phyloP scores from a whole-genome alignment of 2,329 filamentous ascomycete genomes.

The Trichoderma cornu-damae region DNA sequence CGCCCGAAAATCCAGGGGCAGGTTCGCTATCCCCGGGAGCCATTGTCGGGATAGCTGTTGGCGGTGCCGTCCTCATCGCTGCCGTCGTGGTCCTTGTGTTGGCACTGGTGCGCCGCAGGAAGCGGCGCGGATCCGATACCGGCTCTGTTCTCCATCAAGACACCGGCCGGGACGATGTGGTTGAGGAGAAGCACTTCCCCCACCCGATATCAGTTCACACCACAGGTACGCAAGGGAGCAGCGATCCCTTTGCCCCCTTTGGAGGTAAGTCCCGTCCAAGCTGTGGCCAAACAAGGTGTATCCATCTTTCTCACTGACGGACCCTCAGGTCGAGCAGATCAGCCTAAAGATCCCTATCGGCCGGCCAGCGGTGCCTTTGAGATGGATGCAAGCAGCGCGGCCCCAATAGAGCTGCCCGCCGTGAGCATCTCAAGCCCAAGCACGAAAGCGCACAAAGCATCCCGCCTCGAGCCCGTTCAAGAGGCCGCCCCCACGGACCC shows the following conservation, averaged over 20 bases:
- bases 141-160: slow-evolving; percentile 8
- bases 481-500: slow-evolving; percentile 27
- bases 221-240: slow-evolving; percentile 24
- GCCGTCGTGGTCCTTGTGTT: slow-evolving; percentile 25
- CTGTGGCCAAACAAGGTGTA: neutral
- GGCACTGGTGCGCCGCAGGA: slow-evolving; percentile 23
- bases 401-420: slow-evolving; percentile 34
- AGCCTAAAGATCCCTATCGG: slow-evolving; percentile 25
- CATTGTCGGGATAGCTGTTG: slow-evolving; percentile 33
- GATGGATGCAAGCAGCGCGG: slow-evolving; percentile 34
- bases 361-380: slow-evolving; percentile 32
- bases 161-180: slow-evolving; percentile 20
- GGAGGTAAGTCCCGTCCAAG: slow-evolving; percentile 35
- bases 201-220: slow-evolving; percentile 27
- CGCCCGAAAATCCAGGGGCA: neutral
- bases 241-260: slow-evolving; percentile 42
- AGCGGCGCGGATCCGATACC: slow-evolving; percentile 13
- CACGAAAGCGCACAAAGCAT: neutral
- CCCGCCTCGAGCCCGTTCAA: slow-evolving; percentile 16
- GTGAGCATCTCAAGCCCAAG: slow-evolving; percentile 19
- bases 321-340: slow-evolving; percentile 34
- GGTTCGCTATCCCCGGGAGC: slow-evolving; percentile 28
- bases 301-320: neutral
- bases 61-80: slow-evolving; percentile 27
- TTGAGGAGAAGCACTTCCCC: slow-evolving; percentile 29